These are phyloP conservation scores for Mentha longifolia DNA, from an alignment of 257 asterid genomes.

Conservation along the genomic window DNA sequence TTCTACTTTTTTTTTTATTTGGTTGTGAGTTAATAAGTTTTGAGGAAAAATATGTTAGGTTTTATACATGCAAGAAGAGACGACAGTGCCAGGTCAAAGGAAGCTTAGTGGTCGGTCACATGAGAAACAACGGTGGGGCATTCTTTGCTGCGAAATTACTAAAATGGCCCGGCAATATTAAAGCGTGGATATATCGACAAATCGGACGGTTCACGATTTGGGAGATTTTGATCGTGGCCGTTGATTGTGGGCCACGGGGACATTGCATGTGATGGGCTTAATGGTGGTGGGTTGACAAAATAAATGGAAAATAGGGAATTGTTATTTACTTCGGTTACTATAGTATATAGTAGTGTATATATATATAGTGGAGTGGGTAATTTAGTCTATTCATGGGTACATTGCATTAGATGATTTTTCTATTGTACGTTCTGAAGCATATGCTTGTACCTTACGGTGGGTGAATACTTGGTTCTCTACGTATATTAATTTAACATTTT, in stretches of 20 bases:
- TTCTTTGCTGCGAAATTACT: conserved; percentile 42
- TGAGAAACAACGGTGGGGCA: conserved; percentile 73
- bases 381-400: neutral
- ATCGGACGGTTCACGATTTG: conserved; percentile 43
- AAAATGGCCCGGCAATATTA: conserved; percentile 47
- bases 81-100: conserved; percentile 60
- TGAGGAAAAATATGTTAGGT: conserved; percentile 20
- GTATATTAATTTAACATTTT: too few relatives aligned
- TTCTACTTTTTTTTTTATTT: too few relatives aligned
- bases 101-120: conserved; percentile 64
- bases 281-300: conserved; percentile 31
- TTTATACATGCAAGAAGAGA: conserved; percentile 38
- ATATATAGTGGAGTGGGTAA: neutral
- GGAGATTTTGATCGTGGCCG: conserved; percentile 41
- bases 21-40: neutral
- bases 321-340: too few relatives aligned
- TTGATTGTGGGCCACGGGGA: conserved; percentile 34
- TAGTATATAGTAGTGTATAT: too few relatives aligned
- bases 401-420: too few relatives aligned
- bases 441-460: neutral
- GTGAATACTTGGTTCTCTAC: too few relatives aligned
- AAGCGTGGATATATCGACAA: conserved; percentile 37
- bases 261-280: conserved; percentile 71
- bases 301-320: neutral
- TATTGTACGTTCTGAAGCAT: neutral